A percentile compares a stretch with the other conserved stretches of the same genome.
These are phyloP conservation scores for Aspergillus fumigatiaffinis DNA, from an alignment of 2,329 filamentous ascomycete genomes.

Conservation along the genomic window DNA sequence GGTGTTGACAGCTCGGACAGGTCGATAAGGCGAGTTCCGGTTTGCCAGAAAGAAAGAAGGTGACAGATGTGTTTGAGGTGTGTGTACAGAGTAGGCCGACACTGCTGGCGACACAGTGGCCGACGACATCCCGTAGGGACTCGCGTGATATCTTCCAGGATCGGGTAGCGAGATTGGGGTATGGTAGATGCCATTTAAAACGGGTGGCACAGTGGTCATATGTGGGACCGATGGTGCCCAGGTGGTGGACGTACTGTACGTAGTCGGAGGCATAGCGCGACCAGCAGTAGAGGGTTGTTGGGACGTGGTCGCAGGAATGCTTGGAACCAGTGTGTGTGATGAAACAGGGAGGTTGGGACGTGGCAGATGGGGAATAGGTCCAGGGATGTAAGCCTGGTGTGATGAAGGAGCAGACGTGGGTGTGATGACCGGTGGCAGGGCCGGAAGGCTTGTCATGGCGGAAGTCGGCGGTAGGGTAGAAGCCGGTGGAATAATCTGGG, in stretches of 20 bases:
- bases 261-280: slow-evolving; percentile 67
- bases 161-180: slow-evolving; percentile 29
- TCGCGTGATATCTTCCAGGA: slow-evolving; percentile 43
- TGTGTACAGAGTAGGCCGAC: slow-evolving; percentile 58
- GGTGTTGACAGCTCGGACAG: slow-evolving; percentile 82
- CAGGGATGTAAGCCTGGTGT: slow-evolving; percentile 26
- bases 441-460: slow-evolving; percentile 22
- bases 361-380: slow-evolving; percentile 55
- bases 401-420: slow-evolving; percentile 30
- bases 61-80: slow-evolving; percentile 69
- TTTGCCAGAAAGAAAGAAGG: slow-evolving; percentile 85
- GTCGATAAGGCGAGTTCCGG: slow-evolving; percentile 86
- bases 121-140: slow-evolving; percentile 51
- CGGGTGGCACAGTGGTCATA: slow-evolving; percentile 27
- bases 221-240: slow-evolving; percentile 46
- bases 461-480: slow-evolving; percentile 24
- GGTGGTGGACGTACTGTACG: slow-evolving; percentile 58
- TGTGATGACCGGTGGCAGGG: slow-evolving; percentile 33
- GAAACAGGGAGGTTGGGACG: slow-evolving; percentile 69
- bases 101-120: slow-evolving; percentile 63
- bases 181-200: slow-evolving; percentile 28
- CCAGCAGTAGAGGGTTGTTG: slow-evolving; percentile 62
- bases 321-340: slow-evolving; percentile 42
- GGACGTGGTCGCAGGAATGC: slow-evolving; percentile 39
- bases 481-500: slow-evolving; percentile 19